Evolutionary conservation across 768 basidiomycete genomes (phyloP).

Genomic region (Asterophora parasitica): DNA sequence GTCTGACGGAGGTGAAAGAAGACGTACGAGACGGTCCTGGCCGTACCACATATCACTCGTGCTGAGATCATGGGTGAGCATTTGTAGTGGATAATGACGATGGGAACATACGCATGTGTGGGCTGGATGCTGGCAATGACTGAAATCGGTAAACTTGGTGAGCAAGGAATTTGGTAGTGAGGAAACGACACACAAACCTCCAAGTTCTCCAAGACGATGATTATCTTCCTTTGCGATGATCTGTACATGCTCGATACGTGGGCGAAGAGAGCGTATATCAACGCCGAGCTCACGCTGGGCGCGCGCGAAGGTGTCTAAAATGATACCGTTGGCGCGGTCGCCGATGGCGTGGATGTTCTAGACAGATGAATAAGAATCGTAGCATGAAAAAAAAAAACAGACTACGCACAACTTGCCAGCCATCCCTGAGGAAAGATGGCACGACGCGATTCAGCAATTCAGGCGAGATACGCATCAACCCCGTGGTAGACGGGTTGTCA

Average conservation of each 20-base stretch:
- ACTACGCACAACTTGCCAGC: conserved; percentile 66
- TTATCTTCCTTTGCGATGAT: conserved; percentile 59
- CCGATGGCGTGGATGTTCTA: conserved; percentile 70
- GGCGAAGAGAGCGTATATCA: conserved; percentile 46
- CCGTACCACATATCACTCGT: conserved; percentile 73
- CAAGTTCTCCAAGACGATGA: conserved; percentile 54
- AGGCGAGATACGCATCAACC: conserved; percentile 54
- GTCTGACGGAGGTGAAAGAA: not conserved
- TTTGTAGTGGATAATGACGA: conserved; percentile 1
- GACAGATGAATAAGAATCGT: not conserved
- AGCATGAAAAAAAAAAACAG: not conserved
- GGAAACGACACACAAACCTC: conserved; percentile 30
- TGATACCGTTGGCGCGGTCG: conserved; percentile 66
- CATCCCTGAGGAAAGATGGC: conserved; percentile 51
- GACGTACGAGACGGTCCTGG: conserved; percentile 53
- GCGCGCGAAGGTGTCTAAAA: conserved; percentile 62
- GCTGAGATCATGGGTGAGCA: conserved; percentile 20
- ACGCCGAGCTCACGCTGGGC: conserved; percentile 35
- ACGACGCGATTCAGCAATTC: conserved; percentile 49
- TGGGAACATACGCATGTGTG: conserved; percentile 53
- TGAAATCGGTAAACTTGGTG: conserved; percentile 17
- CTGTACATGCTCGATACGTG: conserved; percentile 75
- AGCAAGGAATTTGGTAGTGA: not conserved
- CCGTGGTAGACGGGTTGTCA: conserved; percentile 55
- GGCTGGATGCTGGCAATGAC: conserved; percentile 78